Conservation (phyloP, 257 asterid genomes). For the Petunia axillaris region DNA sequence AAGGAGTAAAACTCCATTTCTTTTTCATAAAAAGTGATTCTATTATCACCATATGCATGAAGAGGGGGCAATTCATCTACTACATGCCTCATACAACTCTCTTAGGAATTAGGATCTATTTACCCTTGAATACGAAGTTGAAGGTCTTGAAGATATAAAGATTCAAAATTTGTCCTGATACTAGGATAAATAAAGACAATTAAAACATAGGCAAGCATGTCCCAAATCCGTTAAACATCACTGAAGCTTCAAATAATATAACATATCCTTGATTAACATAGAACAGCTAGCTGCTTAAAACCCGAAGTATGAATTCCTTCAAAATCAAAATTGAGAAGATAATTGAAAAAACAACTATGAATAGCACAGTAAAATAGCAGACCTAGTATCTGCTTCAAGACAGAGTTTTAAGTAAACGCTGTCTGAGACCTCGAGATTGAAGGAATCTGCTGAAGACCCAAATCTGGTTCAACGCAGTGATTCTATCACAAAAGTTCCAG, state of each 20-base stretch:
- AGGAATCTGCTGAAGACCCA: not conserved
- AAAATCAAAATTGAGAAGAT: not conserved
- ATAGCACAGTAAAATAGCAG: not conserved
- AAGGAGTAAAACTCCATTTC: not conserved
- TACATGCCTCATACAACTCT: not conserved
- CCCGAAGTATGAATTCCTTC: not conserved
- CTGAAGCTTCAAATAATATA: not conserved
- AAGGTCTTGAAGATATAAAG: not conserved
- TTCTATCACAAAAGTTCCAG: not conserved
- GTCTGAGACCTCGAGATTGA: not conserved
- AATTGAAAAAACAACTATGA: not conserved
- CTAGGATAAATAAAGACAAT: not conserved
- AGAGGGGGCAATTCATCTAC: not conserved
- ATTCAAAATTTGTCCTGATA: not conserved
- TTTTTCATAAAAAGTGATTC: not conserved
- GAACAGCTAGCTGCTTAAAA: not conserved
- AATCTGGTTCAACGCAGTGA: too few species aligned
- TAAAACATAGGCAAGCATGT: not conserved
- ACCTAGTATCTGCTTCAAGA: not conserved
- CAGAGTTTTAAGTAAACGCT: not conserved
- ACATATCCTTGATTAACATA: not conserved
- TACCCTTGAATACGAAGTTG: not conserved
- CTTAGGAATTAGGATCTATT: not conserved
- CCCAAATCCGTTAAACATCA: not conserved
- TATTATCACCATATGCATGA: slow-evolving; percentile 9